Percentiles rank a stretch among this genome's conserved stretches.
These are phyloP conservation scores for Cercospora zeae-maydis DNA, from an alignment of 2,329 filamentous ascomycete genomes.

Conservation along the genomic window DNA sequence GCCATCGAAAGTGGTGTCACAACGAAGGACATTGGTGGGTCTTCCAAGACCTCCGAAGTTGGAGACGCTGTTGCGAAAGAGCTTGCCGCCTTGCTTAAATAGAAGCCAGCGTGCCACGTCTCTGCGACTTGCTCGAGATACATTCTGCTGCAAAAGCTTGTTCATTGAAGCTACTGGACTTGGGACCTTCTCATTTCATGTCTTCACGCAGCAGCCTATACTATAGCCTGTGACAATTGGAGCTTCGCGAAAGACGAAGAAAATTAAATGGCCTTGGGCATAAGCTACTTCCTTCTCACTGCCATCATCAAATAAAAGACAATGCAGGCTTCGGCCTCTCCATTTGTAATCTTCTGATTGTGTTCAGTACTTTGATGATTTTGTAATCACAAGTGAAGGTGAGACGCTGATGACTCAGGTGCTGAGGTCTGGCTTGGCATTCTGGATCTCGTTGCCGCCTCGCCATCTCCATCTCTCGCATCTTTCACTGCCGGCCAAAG, in stretches of 20 bases:
- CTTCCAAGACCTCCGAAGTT: slow-evolving; percentile 68
- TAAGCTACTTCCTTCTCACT: too few relatives aligned
- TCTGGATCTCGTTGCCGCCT: neutral
- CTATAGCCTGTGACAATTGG: neutral
- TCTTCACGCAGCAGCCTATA: neutral
- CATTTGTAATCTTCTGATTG: too few relatives aligned
- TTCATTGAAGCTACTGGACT: neutral
- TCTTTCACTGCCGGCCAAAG: neutral
- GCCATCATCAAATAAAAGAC: neutral
- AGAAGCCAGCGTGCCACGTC: neutral
- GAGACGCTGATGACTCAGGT: neutral
- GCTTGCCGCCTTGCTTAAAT: slow-evolving; percentile 44
- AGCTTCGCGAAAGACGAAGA: neutral
- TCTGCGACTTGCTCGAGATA: neutral
- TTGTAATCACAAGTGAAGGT: neutral
- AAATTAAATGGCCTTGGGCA: neutral
- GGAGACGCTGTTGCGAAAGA: slow-evolving; percentile 77
- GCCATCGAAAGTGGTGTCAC: slow-evolving; percentile 75
- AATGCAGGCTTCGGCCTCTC: too few relatives aligned
- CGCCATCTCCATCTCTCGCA: neutral
- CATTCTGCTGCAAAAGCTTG: neutral
- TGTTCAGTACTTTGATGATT: neutral
- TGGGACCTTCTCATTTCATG: neutral
- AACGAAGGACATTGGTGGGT: slow-evolving; percentile 83
- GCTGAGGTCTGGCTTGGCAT: neutral